A percentile compares a stretch with the other conserved stretches of the same genome.
These are phyloP conservation scores for Coemansia sp. DNA, from an alignment of 192 early-diverging fungal species.

Conservation along the genomic window DNA sequence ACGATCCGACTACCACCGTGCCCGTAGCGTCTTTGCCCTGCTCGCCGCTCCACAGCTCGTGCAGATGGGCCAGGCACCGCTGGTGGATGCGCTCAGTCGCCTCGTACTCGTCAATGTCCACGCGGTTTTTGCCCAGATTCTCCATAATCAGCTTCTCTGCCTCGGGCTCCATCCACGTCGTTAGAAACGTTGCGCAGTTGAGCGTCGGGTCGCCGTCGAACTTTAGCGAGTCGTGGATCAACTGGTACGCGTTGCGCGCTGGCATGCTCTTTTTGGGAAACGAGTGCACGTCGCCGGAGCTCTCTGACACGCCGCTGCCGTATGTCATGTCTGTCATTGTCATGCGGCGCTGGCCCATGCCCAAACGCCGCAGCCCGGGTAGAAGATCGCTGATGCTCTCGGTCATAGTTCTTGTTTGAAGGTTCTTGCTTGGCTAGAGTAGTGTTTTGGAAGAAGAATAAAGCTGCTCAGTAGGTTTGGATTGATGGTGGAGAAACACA, in stretches of 20 bases:
- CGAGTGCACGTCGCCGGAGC: constrained; percentile 26
- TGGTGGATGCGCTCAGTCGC: constrained; percentile 64
- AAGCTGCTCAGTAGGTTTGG: no score
- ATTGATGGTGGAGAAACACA: background rate
- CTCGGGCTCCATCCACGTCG: constrained; percentile 80
- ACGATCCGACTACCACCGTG: constrained; percentile 74
- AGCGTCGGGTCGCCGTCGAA: constrained; percentile 76
- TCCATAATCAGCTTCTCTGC: constrained; percentile 77
- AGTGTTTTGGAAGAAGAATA: background rate
- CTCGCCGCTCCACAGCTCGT: constrained; percentile 64
- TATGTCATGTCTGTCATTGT: constrained; percentile 41
- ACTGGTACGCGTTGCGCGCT: constrained; percentile 64
- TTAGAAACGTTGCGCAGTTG: constrained; percentile 79
- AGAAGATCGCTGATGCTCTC: constrained; percentile 38
- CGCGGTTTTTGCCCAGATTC: constrained; percentile 75
- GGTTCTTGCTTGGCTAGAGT: background rate
- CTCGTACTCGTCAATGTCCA: constrained; percentile 71
- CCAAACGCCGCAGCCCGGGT: constrained; percentile 39
- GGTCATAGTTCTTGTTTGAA: constrained; percentile 14
- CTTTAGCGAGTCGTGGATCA: constrained; percentile 73
- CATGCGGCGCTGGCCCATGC: constrained; percentile 22
- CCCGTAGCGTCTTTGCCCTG: constrained; percentile 58
- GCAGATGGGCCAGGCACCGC: constrained; percentile 69
- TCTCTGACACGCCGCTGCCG: constrained; percentile 27
- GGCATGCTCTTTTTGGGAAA: constrained; percentile 47